Evolutionary conservation across 2,329 filamentous ascomycete genomes (phyloP).

Genomic region (Penicillium sp.): DNA sequence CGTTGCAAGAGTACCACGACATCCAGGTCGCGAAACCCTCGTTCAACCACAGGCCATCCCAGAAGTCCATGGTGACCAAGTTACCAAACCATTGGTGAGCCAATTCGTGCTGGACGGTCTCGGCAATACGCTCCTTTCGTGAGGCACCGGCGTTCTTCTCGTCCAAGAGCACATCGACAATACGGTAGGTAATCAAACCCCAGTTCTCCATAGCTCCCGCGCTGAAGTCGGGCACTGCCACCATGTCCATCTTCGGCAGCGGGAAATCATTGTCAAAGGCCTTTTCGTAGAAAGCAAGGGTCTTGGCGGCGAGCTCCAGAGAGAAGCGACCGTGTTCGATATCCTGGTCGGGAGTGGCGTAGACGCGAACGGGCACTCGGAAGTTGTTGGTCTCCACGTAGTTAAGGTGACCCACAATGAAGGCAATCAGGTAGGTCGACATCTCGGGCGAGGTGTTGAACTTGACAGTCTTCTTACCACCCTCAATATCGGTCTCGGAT

Average conservation of each 20-base stretch:
- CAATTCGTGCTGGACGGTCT: constrained; percentile 94
- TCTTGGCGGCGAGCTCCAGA: constrained; percentile 82
- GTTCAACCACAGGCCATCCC: constrained; percentile 96
- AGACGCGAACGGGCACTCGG: constrained; percentile 90
- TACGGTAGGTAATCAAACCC: constrained; percentile 92
- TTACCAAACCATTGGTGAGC: constrained; percentile 99
- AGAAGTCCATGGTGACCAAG: constrained; percentile 97
- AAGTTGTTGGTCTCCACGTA: constrained; percentile 91
- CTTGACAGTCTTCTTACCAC: constrained; percentile 77
- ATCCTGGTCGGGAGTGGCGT: constrained; percentile 83
- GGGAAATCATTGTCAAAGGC: constrained; percentile 86
- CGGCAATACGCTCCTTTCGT: constrained; percentile 88
- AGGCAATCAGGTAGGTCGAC: constrained; percentile 94
- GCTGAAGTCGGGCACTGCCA: constrained; percentile 93
- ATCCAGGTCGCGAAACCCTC: constrained; percentile 91
- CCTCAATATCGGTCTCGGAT: constrained; percentile 71
- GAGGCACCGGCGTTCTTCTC: constrained; percentile 87
- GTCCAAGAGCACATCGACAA: constrained; percentile 86
- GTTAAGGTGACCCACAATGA: constrained; percentile 91
- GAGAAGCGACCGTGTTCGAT: constrained; percentile 92
- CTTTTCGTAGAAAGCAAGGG: constrained; percentile 92
- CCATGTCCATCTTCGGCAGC: constrained; percentile 93
- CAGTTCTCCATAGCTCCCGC: constrained; percentile 98
- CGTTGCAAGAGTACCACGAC: constrained; percentile 92
- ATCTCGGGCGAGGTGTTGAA: constrained; percentile 92